A percentile compares a stretch with the other conserved stretches of the same genome.
These are phyloP conservation scores for Mycosphaerella arachidis DNA, from an alignment of 2,329 filamentous ascomycete species.

Conservation along the genomic window DNA sequence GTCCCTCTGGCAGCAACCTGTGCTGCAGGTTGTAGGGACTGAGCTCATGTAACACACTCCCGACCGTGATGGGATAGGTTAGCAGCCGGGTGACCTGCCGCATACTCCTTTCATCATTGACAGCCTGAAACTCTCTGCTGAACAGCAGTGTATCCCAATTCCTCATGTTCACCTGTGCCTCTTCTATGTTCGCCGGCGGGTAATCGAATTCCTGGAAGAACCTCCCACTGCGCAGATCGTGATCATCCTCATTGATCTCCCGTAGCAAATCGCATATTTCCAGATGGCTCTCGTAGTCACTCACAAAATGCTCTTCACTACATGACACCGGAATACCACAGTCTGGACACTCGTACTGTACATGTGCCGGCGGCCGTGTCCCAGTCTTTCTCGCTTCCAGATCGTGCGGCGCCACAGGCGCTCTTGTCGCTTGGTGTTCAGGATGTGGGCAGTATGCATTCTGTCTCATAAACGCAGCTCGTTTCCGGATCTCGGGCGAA, in stretches of 20 bases:
- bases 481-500: conserved; percentile 76
- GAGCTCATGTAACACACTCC: conserved; percentile 86
- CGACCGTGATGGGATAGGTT: conserved; percentile 90
- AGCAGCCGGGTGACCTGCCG: conserved; percentile 87
- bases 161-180: conserved; percentile 91
- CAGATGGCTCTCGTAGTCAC: conserved; percentile 89
- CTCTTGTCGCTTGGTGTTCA: conserved; percentile 70
- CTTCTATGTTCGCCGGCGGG: conserved; percentile 82
- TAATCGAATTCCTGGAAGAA: conserved; percentile 94
- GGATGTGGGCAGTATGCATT: conserved; percentile 93
- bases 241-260: conserved; percentile 97
- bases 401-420: conserved; percentile 61
- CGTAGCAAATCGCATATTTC: conserved; percentile 86
- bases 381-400: conserved; percentile 59
- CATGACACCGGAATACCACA: conserved; percentile 93
- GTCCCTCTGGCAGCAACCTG: conserved; percentile 76
- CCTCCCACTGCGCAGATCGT: conserved; percentile 83
- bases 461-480: conserved; percentile 86
- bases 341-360: conserved; percentile 91
- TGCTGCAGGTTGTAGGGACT: conserved; percentile 85
- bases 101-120: conserved; percentile 86
- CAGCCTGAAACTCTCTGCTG: conserved; percentile 81
- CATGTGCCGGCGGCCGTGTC: conserved; percentile 67
- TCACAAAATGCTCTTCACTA: conserved; percentile 90
- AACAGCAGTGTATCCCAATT: conserved; percentile 99